Evolutionary conservation across 257 asterid genomes (phyloP).

Genomic region (Anisodus tanguticus): DNA sequence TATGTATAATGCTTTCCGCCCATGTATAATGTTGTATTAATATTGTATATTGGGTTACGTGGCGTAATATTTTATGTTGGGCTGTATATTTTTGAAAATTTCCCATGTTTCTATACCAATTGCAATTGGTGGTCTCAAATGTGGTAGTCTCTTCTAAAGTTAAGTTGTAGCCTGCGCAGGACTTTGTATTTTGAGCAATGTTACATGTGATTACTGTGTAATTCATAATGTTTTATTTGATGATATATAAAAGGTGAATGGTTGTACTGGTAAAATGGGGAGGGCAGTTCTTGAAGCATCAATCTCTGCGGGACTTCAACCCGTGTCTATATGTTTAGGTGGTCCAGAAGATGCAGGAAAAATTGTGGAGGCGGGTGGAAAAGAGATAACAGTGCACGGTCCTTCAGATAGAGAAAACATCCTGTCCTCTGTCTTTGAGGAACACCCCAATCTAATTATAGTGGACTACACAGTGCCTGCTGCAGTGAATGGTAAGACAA

Average conservation of each 20-base stretch:
- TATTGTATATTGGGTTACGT: too few species aligned
- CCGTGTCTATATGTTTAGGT: conserved; percentile 77
- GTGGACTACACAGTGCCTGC: conserved; percentile 83
- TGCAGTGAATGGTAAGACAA: conserved; percentile 74
- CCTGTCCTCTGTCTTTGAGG: conserved; percentile 54
- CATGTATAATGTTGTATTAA: too few species aligned
- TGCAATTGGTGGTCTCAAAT: not conserved
- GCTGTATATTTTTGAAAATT: too few species aligned
- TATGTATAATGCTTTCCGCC: too few species aligned
- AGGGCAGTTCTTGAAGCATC: conserved; percentile 91
- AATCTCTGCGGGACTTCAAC: conserved; percentile 71
- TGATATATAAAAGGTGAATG: conserved; percentile 63
- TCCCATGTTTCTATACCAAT: not conserved
- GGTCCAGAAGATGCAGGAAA: conserved; percentile 76
- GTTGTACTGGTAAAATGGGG: conserved; percentile 91
- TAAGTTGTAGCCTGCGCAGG: not conserved
- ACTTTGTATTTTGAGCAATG: not conserved
- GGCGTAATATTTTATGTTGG: too few species aligned
- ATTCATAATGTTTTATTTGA: conserved; percentile 16
- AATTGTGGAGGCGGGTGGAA: conserved; percentile 63
- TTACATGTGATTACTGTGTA: not conserved
- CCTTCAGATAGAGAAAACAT: conserved; percentile 62
- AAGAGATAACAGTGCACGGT: conserved; percentile 69
- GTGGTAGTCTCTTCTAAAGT: not conserved
- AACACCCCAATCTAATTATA: conserved; percentile 67